Base-by-base conservation (phyloP, 129 eudicot species). In the Dittrichia graveolens region DNA sequence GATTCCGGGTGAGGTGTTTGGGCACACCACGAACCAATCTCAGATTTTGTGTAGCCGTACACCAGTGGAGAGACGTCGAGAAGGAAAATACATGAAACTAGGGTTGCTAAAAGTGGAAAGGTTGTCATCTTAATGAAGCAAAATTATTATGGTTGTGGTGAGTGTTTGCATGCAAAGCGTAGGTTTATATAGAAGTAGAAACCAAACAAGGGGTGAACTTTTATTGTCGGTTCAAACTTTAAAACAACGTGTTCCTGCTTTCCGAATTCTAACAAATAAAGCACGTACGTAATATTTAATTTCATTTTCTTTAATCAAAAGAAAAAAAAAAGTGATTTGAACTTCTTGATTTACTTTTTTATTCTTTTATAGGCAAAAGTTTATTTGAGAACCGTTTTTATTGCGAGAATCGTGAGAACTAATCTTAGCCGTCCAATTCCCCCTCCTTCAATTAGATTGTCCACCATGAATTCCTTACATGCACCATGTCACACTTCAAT, bases 1-100 rank as follows among this genome's bases (percentile, higher is more conserved):
- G 96, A 81, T 14, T 85, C 57, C 0, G 96, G 95, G 47, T 89
- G 55, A 10, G 98, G 98, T 39, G 95, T 87, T 84, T 89, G 85
- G 61, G 67, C 66, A 34, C 98, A 93, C 96, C 91, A 87, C 24
- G 84, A 69, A 10, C 75, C 63, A 13, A 93, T 78, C 9, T 69
- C 78, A 0, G 75, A 43, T 3, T 48, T 58, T 9, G 78, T 16
- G 64, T 75, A 59, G 46, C 76, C 76, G 11, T 59, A 73, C 9
- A 79, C 82, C 19, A 79, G 19, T 2, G 83, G 80, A 67, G 83
- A 31, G 31, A 74, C 12, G n/a, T n/a, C n/a, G 18, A 79, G 71
- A 44, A 84, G 34, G 12, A 76, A 39, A 0, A 67, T 8, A 68
- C 69, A 76, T 18, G 77, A 31, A 11, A 78, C 8, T 40, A 86